Conservation (phyloP, 2,329 filamentous ascomycete genomes). For the Boeremia lycopersici region DNA sequence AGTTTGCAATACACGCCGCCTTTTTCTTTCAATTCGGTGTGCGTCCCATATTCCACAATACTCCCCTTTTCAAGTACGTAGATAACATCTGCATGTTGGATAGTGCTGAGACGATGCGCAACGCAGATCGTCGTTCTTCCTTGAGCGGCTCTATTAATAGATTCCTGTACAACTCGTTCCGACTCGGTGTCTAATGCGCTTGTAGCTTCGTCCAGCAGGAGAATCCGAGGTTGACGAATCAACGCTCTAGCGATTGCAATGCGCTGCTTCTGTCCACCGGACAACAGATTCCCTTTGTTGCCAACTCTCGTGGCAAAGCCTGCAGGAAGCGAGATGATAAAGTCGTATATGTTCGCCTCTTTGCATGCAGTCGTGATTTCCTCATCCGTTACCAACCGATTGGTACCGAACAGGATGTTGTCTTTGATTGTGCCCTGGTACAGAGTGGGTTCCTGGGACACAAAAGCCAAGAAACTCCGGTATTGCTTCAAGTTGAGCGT, state of each 20-base stretch:
- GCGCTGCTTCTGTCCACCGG: slow-evolving; percentile 77
- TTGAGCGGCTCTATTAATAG: slow-evolving; percentile 63
- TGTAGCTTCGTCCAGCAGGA: slow-evolving; percentile 66
- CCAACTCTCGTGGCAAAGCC: slow-evolving; percentile 37
- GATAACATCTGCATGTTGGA: slow-evolving; percentile 48
- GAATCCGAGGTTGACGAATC: slow-evolving; percentile 63
- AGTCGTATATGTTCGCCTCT: slow-evolving; percentile 45
- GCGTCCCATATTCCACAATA: slow-evolving; percentile 42
- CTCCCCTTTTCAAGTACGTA: slow-evolving; percentile 49
- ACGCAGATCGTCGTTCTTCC: slow-evolving; percentile 51
- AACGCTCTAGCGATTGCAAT: slow-evolving; percentile 75
- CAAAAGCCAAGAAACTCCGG: slow-evolving; percentile 10
- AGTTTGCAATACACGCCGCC: not conserved
- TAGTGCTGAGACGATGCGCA: slow-evolving; percentile 49
- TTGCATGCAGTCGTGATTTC: slow-evolving; percentile 40
- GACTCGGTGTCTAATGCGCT: slow-evolving; percentile 67
- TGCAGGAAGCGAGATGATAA: slow-evolving; percentile 37
- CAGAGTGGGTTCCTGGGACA: slow-evolving; percentile 50
- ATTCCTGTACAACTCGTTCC: slow-evolving; percentile 70
- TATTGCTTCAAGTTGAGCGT: slow-evolving; percentile 52
- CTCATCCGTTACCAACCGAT: too few species aligned
- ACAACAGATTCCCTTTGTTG: slow-evolving; percentile 64
- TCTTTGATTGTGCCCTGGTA: slow-evolving; percentile 52
- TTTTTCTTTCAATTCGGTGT: not conserved
- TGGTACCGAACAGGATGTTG: slow-evolving; percentile 57